Evolutionary conservation across 1,284 basidiomycete genomes (phyloP), one percentile per base, ranked within the genome.

Genomic region (Microbotryomycetes sp.): DNA sequence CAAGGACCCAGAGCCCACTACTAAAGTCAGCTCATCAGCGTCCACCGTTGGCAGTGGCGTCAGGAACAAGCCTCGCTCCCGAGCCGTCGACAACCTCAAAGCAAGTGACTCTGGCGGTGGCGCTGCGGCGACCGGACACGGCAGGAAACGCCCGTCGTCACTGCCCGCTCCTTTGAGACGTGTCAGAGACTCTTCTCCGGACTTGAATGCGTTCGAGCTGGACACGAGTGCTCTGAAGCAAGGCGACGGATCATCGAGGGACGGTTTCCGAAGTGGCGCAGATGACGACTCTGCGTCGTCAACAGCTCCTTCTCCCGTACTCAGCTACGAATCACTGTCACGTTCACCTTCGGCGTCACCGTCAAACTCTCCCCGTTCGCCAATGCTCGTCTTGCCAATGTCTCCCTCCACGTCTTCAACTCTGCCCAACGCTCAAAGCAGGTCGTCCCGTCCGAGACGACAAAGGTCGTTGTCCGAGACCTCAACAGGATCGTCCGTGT

Each of bases 1-100:
- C 60, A 67, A 67, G 24, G 65, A 67, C 50, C 65, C 65, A 5
- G 65, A 67, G 35, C 64, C 64, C 7, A 56, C 64, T 0, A 57
- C 58, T 1, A 28, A 56, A 21, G 47, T 58, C 49, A 23, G 46
- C 52, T 15, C 13, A 7, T 15, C 3, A 27, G 3, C 30, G 2
- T n/a, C 26, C 26, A 27, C 41, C n/a, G 56, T 24, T n/a, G 56
- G 26, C 30, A 18, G n/a, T n/a, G n/a, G n/a, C n/a, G n/a, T n/a
- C n/a, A n/a, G n/a, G n/a, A n/a, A n/a, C n/a, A n/a, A n/a, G n/a
- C n/a, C n/a, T n/a, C n/a, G n/a, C n/a, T n/a, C n/a, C n/a, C n/a
- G n/a, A n/a, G n/a, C n/a, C n/a, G n/a, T n/a, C n/a, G n/a, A n/a
- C n/a, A n/a, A n/a, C n/a, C n/a, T n/a, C n/a, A n/a, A n/a, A n/a